Evolutionary conservation across 1,284 basidiomycete genomes (phyloP), one percentile per base, ranked within the genome.

Genomic region (Boletus semigastroideus): DNA sequence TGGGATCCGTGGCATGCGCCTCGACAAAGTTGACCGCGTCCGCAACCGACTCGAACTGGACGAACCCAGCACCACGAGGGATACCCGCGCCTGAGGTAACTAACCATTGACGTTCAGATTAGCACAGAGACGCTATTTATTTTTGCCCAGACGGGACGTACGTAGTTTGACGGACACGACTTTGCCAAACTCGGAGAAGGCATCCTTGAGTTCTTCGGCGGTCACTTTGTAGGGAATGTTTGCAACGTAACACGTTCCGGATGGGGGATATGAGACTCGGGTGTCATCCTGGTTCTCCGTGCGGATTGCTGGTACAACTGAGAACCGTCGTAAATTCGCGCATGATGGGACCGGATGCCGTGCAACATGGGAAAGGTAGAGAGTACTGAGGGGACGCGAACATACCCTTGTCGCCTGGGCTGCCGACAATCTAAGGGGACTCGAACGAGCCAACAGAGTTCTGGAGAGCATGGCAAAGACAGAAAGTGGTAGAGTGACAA

Each of bases 211-310:
- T 25, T 78, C 72, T 10, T 63, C 65, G 36, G 74, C 70, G 0
- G 71, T 70, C 19, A 66, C 59, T 6, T 61, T 65, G 61, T 67
- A 80, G 4, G 80, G 74, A 19, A 82, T 31, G 51, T 79, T 79
- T 2, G 73, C 77, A 41, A 80, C 48, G 46, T 66, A 82, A 28
- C 82, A 57, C 1, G 68, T 70, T n/a, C 66, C 65, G 4, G 67
- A 53, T 34, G 65, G 65, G 16, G 42, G 2, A 40, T 1, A 33
- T n/a, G 46, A 12, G 13, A 43, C 11, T 28, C 39, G 49, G 37
- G 1, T 8, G 10, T 41, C 39, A 22, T 42, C 28, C 33, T 5
- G 48, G 16, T 38, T 42, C 51, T 53, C 42, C 16, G 46, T 42
- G 33, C n/a, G 53, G 22, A 45, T 44, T 27, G 41, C 51, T 34